phyloP scores from a whole-genome alignment of 768 basidiomycete species.

The Auriscalpium vulgare region DNA sequence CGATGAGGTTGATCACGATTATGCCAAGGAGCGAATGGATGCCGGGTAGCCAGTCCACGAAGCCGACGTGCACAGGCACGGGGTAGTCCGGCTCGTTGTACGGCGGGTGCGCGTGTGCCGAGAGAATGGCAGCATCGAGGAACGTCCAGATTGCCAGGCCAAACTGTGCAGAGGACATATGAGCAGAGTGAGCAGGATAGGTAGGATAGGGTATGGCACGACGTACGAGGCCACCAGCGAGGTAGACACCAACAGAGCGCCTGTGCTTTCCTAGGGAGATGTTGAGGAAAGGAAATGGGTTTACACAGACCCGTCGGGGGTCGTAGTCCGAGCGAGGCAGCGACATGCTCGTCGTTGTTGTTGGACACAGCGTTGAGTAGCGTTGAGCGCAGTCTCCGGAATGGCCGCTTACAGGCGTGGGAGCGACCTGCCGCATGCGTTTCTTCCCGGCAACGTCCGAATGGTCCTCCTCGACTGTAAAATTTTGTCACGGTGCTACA shows the following conservation, averaged over 20 bases:
- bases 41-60: constrained; percentile 97
- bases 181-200: background rate
- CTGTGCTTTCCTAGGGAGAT: constrained; percentile 68
- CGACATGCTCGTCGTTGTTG: constrained; percentile 34
- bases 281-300: constrained; percentile 64
- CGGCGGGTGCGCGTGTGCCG: constrained; percentile 76
- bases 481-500: too few relatives aligned
- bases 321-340: constrained; percentile 72
- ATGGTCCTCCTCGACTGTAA: too few relatives aligned
- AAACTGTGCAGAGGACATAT: constrained; percentile 45
- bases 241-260: constrained; percentile 79
- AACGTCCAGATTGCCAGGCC: constrained; percentile 94
- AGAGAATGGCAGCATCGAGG: constrained; percentile 86
- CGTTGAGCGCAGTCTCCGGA: too few relatives aligned
- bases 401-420: background rate
- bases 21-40: constrained; percentile 90
- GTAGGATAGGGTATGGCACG: constrained; percentile 3
- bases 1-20: constrained; percentile 87
- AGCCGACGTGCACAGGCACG: constrained; percentile 73
- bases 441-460: too few relatives aligned
- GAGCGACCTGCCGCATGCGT: too few relatives aligned
- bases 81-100: constrained; percentile 62
- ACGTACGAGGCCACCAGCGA: constrained; percentile 87
- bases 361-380: too few relatives aligned
- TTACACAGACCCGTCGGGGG: constrained; percentile 80